These are phyloP conservation scores for Cercophora newfieldiana DNA, from an alignment of 495 filamentous ascomycete species.

Conservation along the genomic window DNA sequence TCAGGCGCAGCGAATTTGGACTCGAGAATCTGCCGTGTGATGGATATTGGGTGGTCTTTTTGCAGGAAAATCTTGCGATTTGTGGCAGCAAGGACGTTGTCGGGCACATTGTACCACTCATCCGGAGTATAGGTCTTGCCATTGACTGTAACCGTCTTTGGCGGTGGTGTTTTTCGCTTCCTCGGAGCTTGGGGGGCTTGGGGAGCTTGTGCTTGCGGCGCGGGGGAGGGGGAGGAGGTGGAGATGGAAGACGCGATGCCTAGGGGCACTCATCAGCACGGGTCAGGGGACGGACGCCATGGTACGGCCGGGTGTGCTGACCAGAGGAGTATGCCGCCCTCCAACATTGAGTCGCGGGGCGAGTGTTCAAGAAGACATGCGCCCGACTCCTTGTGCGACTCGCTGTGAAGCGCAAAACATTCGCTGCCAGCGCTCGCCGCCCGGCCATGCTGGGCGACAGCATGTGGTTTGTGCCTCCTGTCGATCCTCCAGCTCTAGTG, in stretches of 20 bases:
- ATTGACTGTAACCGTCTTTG: slow-evolving; percentile 49
- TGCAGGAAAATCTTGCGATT: slow-evolving; percentile 78
- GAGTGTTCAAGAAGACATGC: not conserved
- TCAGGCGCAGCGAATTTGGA: slow-evolving; percentile 74
- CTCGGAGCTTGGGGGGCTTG: not conserved
- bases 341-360: not conserved
- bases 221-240: not conserved
- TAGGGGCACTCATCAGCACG: not conserved
- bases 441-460: not conserved
- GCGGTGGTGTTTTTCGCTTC: not conserved
- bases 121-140: slow-evolving; percentile 66
- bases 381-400: not conserved
- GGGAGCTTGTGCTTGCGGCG: not conserved
- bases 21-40: slow-evolving; percentile 90
- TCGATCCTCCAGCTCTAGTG: not conserved
- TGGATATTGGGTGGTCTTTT: slow-evolving; percentile 83
- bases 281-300: not conserved
- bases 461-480: not conserved
- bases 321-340: not conserved
- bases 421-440: not conserved
- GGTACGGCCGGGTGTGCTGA: not conserved
- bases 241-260: not conserved
- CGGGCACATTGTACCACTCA: slow-evolving; percentile 81
- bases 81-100: slow-evolving; percentile 70
- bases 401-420: not conserved